phyloP scores from a whole-genome alignment of 306 rosid species.

The Dalbergia cultrata region DNA sequence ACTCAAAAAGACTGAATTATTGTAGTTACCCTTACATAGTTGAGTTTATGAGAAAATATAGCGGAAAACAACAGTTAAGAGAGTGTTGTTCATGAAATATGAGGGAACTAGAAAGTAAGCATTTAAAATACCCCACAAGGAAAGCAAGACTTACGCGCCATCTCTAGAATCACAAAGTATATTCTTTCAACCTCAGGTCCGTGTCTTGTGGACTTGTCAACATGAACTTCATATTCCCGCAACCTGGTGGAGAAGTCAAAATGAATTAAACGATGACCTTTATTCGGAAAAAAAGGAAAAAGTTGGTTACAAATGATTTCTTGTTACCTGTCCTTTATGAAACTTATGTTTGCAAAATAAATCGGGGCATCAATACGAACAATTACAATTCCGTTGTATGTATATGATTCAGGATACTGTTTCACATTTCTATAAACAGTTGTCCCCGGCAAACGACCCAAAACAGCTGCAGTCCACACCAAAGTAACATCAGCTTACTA shows the following conservation, averaged over 20 bases:
- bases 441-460: slow-evolving; percentile 99
- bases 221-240: slow-evolving; percentile 88
- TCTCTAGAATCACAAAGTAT: slow-evolving; percentile 85
- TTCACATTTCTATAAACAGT: slow-evolving; percentile 86
- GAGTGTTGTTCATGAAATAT: too few relatives aligned
- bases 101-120: too few relatives aligned
- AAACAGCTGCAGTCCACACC: slow-evolving; percentile 77
- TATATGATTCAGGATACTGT: slow-evolving; percentile 95
- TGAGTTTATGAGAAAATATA: too few relatives aligned
- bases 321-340: slow-evolving; percentile 90
- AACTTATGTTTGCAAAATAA: slow-evolving; percentile 90
- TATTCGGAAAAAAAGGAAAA: slow-evolving; percentile 25
- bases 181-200: slow-evolving; percentile 96
- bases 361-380: slow-evolving; percentile 97
- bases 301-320: slow-evolving; percentile 36
- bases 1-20: slow-evolving; percentile 2
- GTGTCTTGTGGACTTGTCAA: slow-evolving; percentile 69
- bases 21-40: too few relatives aligned
- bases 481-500: slow-evolving; percentile 48
- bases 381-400: slow-evolving; percentile 93
- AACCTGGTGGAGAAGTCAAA: slow-evolving; percentile 64
- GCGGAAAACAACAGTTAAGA: too few relatives aligned
- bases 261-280: slow-evolving; percentile 37
- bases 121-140: not conserved
- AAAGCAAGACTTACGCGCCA: slow-evolving; percentile 87